phyloP scores from a whole-genome alignment of 1,284 basidiomycete species.

The Ceratobasidium sp. region DNA sequence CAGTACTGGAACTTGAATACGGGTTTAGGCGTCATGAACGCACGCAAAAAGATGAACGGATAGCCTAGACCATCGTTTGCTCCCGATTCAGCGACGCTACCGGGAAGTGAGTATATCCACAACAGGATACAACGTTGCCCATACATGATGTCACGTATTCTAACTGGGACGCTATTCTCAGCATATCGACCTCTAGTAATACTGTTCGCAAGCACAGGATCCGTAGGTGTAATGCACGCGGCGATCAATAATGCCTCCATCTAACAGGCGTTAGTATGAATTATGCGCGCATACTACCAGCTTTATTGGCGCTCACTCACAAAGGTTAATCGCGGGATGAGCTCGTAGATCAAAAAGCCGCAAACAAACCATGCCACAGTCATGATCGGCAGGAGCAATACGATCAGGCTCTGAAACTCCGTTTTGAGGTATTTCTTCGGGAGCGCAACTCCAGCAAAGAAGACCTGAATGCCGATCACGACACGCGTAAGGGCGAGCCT shows the following conservation, averaged over 20 bases:
- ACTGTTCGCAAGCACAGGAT: slow-evolving; percentile 33
- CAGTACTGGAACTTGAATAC: neutral
- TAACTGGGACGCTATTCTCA: slow-evolving; percentile 11
- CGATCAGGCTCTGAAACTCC: slow-evolving; percentile 35
- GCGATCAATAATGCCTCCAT: slow-evolving; percentile 30
- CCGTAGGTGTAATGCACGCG: slow-evolving; percentile 39
- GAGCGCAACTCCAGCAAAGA: slow-evolving; percentile 35
- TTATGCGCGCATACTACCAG: neutral
- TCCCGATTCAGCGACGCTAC: slow-evolving; percentile 32
- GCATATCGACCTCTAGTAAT: slow-evolving; percentile 35
- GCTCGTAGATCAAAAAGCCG: slow-evolving; percentile 29
- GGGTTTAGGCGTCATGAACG: neutral
- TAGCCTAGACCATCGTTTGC: slow-evolving; percentile 35
- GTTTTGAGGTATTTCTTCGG: slow-evolving; percentile 41
- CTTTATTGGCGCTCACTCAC: neutral
- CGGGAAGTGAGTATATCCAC: neutral
- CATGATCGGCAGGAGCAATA: slow-evolving; percentile 38
- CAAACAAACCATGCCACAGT: slow-evolving; percentile 36
- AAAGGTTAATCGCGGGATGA: slow-evolving; percentile 40
- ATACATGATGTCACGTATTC: slow-evolving; percentile 34
- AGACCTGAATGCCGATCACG: slow-evolving; percentile 36
- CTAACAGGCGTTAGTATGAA: neutral
- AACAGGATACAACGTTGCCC: too few relatives aligned
- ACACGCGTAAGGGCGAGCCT: slow-evolving; percentile 31
- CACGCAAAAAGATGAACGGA: slow-evolving; percentile 35